Base-by-base conservation (phyloP, 179 eudicot species). In the Silene vulgaris region DNA sequence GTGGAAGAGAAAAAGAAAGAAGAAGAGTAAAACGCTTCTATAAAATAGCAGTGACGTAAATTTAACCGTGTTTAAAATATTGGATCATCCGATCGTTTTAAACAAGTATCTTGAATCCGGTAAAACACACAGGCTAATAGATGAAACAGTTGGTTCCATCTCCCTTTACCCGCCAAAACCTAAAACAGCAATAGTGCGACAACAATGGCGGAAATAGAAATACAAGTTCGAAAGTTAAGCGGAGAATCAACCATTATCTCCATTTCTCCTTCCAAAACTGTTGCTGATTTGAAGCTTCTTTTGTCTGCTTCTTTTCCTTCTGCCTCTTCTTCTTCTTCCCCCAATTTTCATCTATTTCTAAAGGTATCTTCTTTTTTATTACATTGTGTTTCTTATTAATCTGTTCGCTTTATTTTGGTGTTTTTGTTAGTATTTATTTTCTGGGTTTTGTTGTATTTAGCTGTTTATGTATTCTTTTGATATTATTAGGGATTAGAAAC, bases 161-260 rank as follows among this genome's bases (percentile, higher is more conserved):
- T 21, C 23, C 6, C 8, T 70, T 70, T 72, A 57, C 80, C 76
- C 76, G 80, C 80, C 80, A 77, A 77, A 77, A 71, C 60, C 75
- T 20, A 21, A 77, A 65, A 13, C 71, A 59, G 3, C 75, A 45
- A 28, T 28, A 4, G 5, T 20, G 2, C 17, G 8, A 45, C 12
- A 26, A 73, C 5, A 74, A 74, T 68, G 83, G 77, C 11, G 26
- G 76, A 78, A 28, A 67, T 23, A 35, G 65, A 72, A 21, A 63
- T 77, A 9, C 13, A 23, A 2, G 80, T 81, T 12, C 69, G 77
- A 37, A 73, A 30, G 29, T 30, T 81, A 54, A 77, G 40, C 23
- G 84, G 84, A 29, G 80, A 81, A 74, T 81, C 84, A 8, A 81
- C 62, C 37, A 17, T 75, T 52, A 54, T 81, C 57, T 62, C 78